Base-by-base conservation (phyloP, 768 basidiomycete species). In the Agrocybe pediades region DNA sequence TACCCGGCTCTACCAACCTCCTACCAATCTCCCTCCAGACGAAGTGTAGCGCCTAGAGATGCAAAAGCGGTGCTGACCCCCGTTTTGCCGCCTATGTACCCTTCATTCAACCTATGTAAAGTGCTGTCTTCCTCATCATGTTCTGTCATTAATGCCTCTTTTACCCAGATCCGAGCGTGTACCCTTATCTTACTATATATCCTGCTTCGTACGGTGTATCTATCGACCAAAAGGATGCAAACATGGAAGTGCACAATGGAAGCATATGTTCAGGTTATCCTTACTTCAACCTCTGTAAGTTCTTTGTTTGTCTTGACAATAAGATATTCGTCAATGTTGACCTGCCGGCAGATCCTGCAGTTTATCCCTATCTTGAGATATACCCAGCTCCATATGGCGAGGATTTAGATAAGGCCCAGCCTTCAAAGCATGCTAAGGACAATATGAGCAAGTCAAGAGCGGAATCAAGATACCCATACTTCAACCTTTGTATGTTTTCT, bases 101-200 rank as follows among this genome's bases (percentile, higher is more conserved):
- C 51, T 2, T 46, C 51, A 5, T 48, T 48, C 24, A 63, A 69
- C 48, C 58, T 73, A 8, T 77, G 76, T 76, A 56, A 51, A n/a
- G 71, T 61, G 48, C 42, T 3, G 9, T 19, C 15, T 42, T 39
- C 33, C 15, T 21, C 48, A 16, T 29, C 40, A 42, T 24, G 4
- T 40, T 2, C 2, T 24, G 5, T 24, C 15, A 8, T 3, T 16
- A 24, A 16, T 27, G 33, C 16, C 7, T 9, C 11, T 6, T 17
- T 41, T 25, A 24, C 33, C 17, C 50, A 62, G 60, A 62, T 42
- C 54, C 61, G 13, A 21, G 54, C 3, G 33, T 58, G 17, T 62
- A 63, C 40, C 56, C 53, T 9, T 48, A 57, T 48, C 29, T 60
- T 23, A 47, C 51, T n/a, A 41, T 60, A 15, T 60, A 60, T 51